Conservation (phyloP, 257 asterid genomes). For the Plectranthus barbatus region DNA sequence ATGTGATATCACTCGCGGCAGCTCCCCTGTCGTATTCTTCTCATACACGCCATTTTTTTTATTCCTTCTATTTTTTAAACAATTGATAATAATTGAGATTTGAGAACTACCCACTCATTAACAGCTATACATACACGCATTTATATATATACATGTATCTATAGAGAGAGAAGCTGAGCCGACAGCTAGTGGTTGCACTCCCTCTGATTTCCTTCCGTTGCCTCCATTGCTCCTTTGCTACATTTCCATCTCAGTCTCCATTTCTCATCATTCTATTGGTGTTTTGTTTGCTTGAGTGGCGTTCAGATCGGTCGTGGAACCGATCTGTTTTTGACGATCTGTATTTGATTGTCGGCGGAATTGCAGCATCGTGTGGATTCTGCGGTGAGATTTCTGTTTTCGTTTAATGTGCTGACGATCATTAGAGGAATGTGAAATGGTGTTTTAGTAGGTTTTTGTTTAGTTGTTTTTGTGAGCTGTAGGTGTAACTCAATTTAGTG, state of each 20-base stretch:
- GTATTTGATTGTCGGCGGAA: background rate
- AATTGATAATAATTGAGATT: constrained; percentile 2
- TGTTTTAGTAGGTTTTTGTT: background rate
- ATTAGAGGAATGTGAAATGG: background rate
- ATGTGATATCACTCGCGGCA: constrained; percentile 10
- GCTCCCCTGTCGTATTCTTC: constrained; percentile 56
- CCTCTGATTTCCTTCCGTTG: background rate
- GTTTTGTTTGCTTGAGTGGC: background rate
- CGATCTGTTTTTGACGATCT: constrained; percentile 6
- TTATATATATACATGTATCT: constrained; percentile 7
- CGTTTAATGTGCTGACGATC: background rate
- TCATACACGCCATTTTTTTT: constrained; percentile 24
- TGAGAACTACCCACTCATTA: constrained; percentile 18
- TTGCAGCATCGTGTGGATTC: constrained; percentile 16
- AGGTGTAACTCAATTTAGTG: background rate
- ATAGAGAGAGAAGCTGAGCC: constrained; percentile 16
- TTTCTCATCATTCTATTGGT: constrained; percentile 6
- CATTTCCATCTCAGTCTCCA: constrained; percentile 15
- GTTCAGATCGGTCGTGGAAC: constrained; percentile 17
- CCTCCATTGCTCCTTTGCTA: background rate
- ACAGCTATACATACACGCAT: constrained; percentile 29
- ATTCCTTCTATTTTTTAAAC: background rate
- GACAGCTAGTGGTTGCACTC: constrained; percentile 19
- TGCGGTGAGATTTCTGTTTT: constrained; percentile 26
- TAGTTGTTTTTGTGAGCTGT: background rate